Evolutionary conservation across 768 basidiomycete species (phyloP).

Genomic region (Pholiota microspora): DNA sequence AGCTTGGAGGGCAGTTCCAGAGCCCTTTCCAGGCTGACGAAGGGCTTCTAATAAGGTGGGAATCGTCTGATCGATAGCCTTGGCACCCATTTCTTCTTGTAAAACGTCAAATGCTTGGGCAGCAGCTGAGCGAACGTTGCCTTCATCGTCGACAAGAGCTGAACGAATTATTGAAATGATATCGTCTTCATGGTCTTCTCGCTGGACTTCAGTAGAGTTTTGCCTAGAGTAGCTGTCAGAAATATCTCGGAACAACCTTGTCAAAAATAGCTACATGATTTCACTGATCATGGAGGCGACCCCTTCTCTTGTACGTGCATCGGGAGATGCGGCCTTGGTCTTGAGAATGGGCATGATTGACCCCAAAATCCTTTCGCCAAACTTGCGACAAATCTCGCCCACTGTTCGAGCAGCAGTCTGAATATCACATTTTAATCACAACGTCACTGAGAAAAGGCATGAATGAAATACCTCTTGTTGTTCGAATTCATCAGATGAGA

Average conservation of each 20-base stretch:
- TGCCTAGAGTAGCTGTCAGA: conserved; percentile 46
- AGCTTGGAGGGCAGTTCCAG: conserved; percentile 94
- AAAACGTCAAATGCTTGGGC: conserved; percentile 86
- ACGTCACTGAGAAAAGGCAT: background rate
- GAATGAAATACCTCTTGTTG: conserved; percentile 74
- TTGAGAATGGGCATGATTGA: conserved; percentile 84
- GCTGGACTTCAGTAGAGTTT: conserved; percentile 77
- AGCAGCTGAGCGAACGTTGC: conserved; percentile 84
- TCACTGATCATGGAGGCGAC: conserved; percentile 87
- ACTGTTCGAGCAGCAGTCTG: conserved; percentile 91
- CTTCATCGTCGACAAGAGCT: conserved; percentile 86
- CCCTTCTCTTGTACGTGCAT: conserved; percentile 72
- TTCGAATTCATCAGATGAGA: conserved; percentile 78
- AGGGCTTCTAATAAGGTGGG: conserved; percentile 93
- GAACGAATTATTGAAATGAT: conserved; percentile 83
- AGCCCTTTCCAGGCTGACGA: conserved; percentile 87
- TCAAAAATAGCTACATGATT: conserved; percentile 61
- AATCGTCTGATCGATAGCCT: conserved; percentile 95
- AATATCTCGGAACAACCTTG: background rate
- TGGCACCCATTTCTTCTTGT: conserved; percentile 88
- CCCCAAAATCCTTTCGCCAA: conserved; percentile 85
- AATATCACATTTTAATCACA: conserved; percentile 5
- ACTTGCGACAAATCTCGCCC: conserved; percentile 89
- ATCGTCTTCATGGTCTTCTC: conserved; percentile 85
- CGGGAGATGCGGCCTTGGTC: conserved; percentile 56